phyloP scores from a whole-genome alignment of 1,139 yeast species.

The Geotrichum carabidarum region DNA sequence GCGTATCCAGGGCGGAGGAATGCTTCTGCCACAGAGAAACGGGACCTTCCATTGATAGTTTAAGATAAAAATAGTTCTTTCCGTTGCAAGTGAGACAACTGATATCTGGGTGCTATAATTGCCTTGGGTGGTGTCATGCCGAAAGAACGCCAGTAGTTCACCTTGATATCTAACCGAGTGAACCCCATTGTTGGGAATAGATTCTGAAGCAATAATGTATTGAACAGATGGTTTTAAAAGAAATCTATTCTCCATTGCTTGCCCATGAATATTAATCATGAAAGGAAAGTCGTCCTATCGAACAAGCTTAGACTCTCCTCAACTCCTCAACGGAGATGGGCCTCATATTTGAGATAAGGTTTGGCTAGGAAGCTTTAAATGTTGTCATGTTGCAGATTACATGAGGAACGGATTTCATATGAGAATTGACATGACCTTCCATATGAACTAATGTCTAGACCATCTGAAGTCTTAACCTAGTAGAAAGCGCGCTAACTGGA shows the following conservation, averaged over 20 bases:
- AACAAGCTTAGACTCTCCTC: too few species aligned
- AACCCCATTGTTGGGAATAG: constrained; percentile 23
- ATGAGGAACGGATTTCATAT: too few species aligned
- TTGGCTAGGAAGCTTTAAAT: too few species aligned
- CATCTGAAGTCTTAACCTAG: too few species aligned
- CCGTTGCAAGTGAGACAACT: constrained; percentile 13
- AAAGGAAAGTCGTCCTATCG: background rate
- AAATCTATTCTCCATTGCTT: constrained; percentile 18
- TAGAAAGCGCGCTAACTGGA: too few species aligned
- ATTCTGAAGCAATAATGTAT: constrained; percentile 21
- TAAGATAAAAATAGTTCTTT: constrained; percentile 5
- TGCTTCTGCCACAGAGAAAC: constrained; percentile 2
- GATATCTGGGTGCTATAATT: constrained; percentile 9
- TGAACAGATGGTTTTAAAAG: constrained; percentile 25
- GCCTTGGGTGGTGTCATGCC: constrained; percentile 4
- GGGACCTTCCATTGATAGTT: constrained; percentile 21
- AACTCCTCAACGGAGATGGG: too few species aligned
- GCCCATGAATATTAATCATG: too few species aligned
- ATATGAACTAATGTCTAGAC: too few species aligned
- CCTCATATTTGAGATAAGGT: too few species aligned
- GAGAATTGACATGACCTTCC: too few species aligned
- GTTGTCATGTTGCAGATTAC: too few species aligned
- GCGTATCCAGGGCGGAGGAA: constrained; percentile 22
- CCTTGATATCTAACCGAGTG: constrained; percentile 15
- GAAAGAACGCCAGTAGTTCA: constrained; percentile 6